phyloP scores from a whole-genome alignment of 148 eudicot genomes.

The Silene conica region DNA sequence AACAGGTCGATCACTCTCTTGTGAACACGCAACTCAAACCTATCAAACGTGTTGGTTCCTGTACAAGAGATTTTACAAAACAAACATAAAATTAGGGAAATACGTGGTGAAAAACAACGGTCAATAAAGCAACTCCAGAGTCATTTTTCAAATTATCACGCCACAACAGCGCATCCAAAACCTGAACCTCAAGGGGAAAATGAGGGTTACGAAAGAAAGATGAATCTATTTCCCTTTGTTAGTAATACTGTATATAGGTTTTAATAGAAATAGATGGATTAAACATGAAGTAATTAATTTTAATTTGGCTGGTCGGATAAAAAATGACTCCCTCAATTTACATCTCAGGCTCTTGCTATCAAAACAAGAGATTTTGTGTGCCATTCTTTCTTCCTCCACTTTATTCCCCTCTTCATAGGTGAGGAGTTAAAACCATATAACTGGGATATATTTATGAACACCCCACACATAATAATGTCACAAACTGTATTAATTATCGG shows the following conservation, averaged over 20 bases:
- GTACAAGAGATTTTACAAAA: not conserved
- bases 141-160: too few species aligned
- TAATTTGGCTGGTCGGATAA: not conserved
- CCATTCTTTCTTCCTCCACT: not conserved
- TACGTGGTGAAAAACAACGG: too few species aligned
- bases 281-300: too few species aligned
- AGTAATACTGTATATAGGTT: not conserved
- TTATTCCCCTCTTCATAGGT: not conserved
- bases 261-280: not conserved
- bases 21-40: constrained; percentile 63
- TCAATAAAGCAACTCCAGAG: not conserved
- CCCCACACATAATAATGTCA: not conserved
- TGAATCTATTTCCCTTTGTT: not conserved
- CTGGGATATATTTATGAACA: too few species aligned
- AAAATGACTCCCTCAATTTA: not conserved
- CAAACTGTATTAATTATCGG: too few species aligned
- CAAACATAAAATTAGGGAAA: not conserved
- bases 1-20: constrained; percentile 72
- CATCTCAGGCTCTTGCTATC: not conserved
- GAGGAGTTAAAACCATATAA: not conserved
- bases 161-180: too few species aligned
- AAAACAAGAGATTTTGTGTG: not conserved
- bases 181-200: not conserved
- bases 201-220: not conserved
- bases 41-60: constrained; percentile 58